Evolutionary conservation across 1,284 basidiomycete genomes (phyloP).

Genomic region (Trametes pubescens): DNA sequence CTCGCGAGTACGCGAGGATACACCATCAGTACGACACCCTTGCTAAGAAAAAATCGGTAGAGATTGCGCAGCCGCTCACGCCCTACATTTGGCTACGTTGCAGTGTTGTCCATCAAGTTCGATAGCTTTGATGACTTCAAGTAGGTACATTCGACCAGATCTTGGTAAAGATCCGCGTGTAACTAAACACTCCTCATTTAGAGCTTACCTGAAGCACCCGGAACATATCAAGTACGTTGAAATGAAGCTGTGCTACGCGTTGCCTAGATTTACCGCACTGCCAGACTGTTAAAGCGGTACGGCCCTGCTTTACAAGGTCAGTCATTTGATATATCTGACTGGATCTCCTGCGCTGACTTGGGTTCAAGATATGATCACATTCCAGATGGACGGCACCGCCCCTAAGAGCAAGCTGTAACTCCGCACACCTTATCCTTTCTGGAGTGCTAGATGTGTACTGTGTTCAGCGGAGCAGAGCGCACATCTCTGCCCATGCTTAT

Average conservation of each 20-base stretch:
- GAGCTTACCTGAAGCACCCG: conserved; percentile 26
- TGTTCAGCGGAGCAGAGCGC: not conserved
- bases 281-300: conserved; percentile 19
- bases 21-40: conserved; percentile 19
- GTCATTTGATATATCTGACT: not conserved
- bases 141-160: not conserved
- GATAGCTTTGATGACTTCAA: conserved; percentile 21
- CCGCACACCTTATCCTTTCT: not conserved
- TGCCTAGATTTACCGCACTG: not conserved
- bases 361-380: conserved; percentile 24
- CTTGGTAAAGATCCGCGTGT: not conserved
- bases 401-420: conserved; percentile 20
- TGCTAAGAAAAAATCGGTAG: not conserved
- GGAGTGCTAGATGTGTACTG: not conserved
- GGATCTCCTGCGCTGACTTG: not conserved
- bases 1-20: conserved; percentile 22
- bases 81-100: not conserved
- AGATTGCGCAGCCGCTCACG: not conserved
- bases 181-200: not conserved
- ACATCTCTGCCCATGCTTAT: too few relatives aligned
- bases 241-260: not conserved
- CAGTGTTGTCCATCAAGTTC: conserved; percentile 26
- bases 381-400: conserved; percentile 23
- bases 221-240: conserved; percentile 24
- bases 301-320: conserved; percentile 21